Evolutionary conservation across 2,329 filamentous ascomycete species (phyloP), one percentile per base, ranked within the genome.

Genomic region (Stagonosporopsis rhizophila): DNA sequence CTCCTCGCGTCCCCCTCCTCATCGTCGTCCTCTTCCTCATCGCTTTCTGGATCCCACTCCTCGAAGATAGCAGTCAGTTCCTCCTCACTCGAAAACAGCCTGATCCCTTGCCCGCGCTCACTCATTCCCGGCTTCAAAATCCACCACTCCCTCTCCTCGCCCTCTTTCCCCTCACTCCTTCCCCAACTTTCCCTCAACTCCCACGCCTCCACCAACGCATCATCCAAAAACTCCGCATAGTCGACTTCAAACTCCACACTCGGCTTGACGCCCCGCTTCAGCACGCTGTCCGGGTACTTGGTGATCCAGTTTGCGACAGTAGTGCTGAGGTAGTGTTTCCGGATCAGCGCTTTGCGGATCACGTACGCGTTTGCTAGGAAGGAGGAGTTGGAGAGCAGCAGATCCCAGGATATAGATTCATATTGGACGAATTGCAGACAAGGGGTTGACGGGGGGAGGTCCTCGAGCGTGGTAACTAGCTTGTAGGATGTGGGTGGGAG

Each of bases 121-220:
- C 92, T 96, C 95, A 99, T 98, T 8, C 94, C 90, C 0, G 95
- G 94, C 78, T 99, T 99, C 57, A 99, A 77, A 64, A 99, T 98
- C 95, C 95, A 99, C 94, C 94, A 99, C 73, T 96, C 87, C 56
- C 84, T 83, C 27, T 68, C 69, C 23, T 76, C 73, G 23, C 37
- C 42, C 1, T 75, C 77, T 41, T 84, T 14, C 7, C 75, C 77
- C 45, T 84, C 85, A 66, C 96, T 96, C 41, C 81, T 82, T 28
- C 85, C 84, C 75, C 96, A 83, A 65, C 90, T 93, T 53, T 91
- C 91, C 19, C 88, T 83, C 47, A 99, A 78, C 69, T 98, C 95
- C 74, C 89, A 98, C 0, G 90, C 90, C 75, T 99, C 95, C 2
- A 96, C 82, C 7, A 99, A 80, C 0, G 95, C 91, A 67, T 99